Percentiles rank a stretch among this genome's conserved stretches.
Evolutionary conservation across 23 red algal genomes (phyloP).

Genomic region (Chondrus crispus): DNA sequence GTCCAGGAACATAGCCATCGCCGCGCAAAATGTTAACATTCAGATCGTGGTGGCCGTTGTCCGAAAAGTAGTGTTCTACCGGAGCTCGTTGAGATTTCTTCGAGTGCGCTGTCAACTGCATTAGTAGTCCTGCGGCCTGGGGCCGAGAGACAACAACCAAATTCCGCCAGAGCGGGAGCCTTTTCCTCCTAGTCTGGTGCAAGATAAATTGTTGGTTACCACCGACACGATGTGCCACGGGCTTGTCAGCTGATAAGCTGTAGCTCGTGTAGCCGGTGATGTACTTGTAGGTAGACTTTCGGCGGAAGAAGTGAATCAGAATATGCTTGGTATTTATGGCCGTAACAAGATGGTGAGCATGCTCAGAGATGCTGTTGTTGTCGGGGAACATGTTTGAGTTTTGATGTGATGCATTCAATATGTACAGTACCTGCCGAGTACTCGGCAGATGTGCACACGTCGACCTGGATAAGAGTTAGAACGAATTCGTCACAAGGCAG

Average conservation of each 20-base stretch:
- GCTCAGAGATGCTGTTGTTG: neutral
- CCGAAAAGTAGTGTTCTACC: too few species aligned
- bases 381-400: too few species aligned
- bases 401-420: too few species aligned
- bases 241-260: neutral
- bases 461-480: too few species aligned
- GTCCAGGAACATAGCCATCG: too few species aligned
- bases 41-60: too few species aligned
- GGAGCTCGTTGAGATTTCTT: too few species aligned
- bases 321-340: constrained; percentile 2
- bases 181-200: neutral
- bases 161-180: neutral
- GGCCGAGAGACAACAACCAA: neutral
- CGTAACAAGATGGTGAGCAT: neutral
- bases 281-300: neutral
- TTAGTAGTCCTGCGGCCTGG: neutral
- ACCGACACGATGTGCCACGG: neutral
- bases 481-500: too few species aligned
- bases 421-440: too few species aligned
- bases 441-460: too few species aligned
- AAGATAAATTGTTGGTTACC: neutral
- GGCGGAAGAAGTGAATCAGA: neutral
- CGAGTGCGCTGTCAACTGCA: too few species aligned
- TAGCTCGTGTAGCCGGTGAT: neutral
- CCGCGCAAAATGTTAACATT: too few species aligned